These are phyloP conservation scores for Nemania bipapillata DNA, from an alignment of 2,329 filamentous ascomycete species.

Conservation along the genomic window DNA sequence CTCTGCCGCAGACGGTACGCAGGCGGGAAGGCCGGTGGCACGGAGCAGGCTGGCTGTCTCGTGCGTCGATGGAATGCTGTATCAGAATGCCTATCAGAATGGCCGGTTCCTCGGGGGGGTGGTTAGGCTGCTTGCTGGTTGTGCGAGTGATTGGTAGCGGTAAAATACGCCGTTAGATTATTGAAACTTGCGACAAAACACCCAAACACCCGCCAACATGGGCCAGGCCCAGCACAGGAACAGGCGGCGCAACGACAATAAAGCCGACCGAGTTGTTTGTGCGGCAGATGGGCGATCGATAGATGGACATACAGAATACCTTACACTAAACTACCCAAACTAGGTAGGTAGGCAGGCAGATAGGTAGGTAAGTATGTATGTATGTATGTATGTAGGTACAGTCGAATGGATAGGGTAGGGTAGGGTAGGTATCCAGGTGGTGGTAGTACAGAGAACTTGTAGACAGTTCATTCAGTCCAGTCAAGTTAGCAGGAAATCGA, in stretches of 20 bases:
- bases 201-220: constrained; percentile 26
- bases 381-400: neutral
- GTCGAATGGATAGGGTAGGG: too few species aligned
- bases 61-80: constrained; percentile 53
- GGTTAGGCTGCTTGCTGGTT: constrained; percentile 40
- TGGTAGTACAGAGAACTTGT: too few species aligned
- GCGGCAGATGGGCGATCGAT: neutral
- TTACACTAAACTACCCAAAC: too few species aligned
- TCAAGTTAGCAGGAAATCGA: neutral
- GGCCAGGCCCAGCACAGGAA: constrained; percentile 12
- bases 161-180: constrained; percentile 36
- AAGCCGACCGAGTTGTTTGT: constrained; percentile 1
- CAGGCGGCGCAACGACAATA: constrained; percentile 12
- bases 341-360: neutral
- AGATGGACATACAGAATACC: neutral
- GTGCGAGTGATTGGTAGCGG: constrained; percentile 44
- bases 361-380: too few species aligned
- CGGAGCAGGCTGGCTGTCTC: constrained; percentile 37
- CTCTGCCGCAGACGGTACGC: constrained; percentile 8
- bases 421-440: too few species aligned
- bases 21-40: neutral
- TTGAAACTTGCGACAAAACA: constrained; percentile 40
- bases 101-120: constrained; percentile 25
- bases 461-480: too few species aligned
- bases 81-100: constrained; percentile 47